Conservation (phyloP, 768 basidiomycete genomes). For the Boletus vinaceobasis region DNA sequence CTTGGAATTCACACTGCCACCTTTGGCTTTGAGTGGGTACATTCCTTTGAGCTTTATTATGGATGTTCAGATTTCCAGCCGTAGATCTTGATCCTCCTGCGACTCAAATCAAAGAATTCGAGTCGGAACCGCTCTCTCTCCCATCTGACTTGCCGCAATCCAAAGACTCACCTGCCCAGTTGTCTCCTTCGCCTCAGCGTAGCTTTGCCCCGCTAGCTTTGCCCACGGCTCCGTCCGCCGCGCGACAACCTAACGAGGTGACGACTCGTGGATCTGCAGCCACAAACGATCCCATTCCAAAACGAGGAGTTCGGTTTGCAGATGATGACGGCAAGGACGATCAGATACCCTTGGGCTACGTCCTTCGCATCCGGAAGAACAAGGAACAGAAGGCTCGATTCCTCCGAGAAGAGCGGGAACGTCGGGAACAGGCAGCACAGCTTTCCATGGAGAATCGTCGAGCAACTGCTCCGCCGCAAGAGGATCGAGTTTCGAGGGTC, state of each 20-base stretch:
- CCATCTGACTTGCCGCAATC: neutral
- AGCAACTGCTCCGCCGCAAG: constrained; percentile 5
- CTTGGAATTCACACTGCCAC: constrained; percentile 16
- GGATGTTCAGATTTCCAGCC: constrained; percentile 9
- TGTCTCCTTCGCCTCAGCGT: constrained; percentile 1
- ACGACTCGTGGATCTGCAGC: constrained; percentile 10
- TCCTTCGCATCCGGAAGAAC: constrained; percentile 68
- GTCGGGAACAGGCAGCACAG: constrained; percentile 40
- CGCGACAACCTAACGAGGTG: neutral
- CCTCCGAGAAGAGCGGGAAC: constrained; percentile 56
- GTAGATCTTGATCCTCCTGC: constrained; percentile 25
- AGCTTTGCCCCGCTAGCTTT: neutral
- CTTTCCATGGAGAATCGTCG: constrained; percentile 32
- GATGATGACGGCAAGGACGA: constrained; percentile 65
- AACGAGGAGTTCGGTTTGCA: constrained; percentile 61
- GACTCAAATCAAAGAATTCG: constrained; percentile 3
- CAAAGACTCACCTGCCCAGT: neutral
- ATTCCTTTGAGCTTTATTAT: neutral
- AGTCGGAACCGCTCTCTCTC: constrained; percentile 1
- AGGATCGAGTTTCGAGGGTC: constrained; percentile 14
- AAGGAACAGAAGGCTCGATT: constrained; percentile 71
- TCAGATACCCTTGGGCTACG: constrained; percentile 62
- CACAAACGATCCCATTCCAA: constrained; percentile 16
- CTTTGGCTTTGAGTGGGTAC: constrained; percentile 18
- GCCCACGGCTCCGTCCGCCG: neutral